These are phyloP conservation scores for Lichtheimia ramosa DNA, from an alignment of 371 early-diverging fungal genomes.

Conservation along the genomic window DNA sequence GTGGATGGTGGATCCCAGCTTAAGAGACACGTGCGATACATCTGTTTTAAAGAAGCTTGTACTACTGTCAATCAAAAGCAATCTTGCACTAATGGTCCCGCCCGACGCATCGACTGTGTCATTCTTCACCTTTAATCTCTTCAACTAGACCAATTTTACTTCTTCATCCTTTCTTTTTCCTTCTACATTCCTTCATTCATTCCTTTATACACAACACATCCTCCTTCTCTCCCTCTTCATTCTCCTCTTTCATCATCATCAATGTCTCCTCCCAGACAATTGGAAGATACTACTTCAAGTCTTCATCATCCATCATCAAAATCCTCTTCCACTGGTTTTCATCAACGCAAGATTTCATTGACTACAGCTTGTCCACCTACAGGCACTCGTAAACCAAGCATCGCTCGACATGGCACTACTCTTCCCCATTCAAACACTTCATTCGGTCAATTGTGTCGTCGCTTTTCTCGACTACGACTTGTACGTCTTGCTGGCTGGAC, in stretches of 20 bases:
- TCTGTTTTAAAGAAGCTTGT: too few relatives aligned
- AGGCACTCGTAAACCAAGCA: conserved; percentile 3
- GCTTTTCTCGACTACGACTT: conserved; percentile 13
- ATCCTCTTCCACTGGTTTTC: conserved; percentile 11
- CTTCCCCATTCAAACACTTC: conserved; percentile 4
- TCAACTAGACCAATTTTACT: too few relatives aligned
- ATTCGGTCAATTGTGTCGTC: conserved; percentile 6
- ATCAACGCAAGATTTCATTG: conserved; percentile 36
- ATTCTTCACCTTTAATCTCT: too few relatives aligned
- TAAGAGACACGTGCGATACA: too few relatives aligned
- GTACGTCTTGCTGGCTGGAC: conserved; percentile 24
- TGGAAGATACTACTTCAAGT: too few relatives aligned
- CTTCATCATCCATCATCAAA: too few relatives aligned
- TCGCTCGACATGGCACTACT: conserved; percentile 5
- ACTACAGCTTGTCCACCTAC: conserved; percentile 33
- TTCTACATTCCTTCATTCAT: neutral
- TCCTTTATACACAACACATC: neutral
- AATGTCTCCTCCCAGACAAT: too few relatives aligned
- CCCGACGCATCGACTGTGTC: neutral
- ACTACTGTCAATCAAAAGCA: too few relatives aligned
- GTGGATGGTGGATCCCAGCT: too few relatives aligned
- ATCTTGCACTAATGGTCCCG: too few relatives aligned
- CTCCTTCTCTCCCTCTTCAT: neutral
- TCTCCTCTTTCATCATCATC: neutral
- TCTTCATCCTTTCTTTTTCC: neutral